phyloP scores from a whole-genome alignment of 345 rosid species.

The Gossypium arboreum region DNA sequence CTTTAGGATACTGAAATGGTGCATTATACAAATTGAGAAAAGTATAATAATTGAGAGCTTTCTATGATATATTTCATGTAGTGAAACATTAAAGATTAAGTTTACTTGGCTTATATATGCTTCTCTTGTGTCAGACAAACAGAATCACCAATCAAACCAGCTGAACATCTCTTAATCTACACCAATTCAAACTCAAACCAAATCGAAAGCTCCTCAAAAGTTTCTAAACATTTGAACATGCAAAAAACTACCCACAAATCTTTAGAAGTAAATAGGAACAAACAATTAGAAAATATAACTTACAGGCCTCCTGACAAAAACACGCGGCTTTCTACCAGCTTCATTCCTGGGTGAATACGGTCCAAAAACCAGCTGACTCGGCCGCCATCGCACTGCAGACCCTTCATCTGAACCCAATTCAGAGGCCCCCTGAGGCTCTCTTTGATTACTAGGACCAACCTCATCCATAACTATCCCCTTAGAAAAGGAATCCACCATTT shows the following conservation, averaged over 20 bases:
- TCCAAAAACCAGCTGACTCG: constrained; percentile 61
- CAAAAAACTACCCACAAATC: constrained; percentile 12
- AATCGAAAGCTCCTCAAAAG: constrained; percentile 7
- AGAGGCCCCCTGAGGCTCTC: constrained; percentile 28
- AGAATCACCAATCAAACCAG: background rate
- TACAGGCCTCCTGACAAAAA: constrained; percentile 63
- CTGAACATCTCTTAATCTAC: constrained; percentile 17
- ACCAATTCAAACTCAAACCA: constrained; percentile 7
- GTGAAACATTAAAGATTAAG: background rate
- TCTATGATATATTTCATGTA: background rate
- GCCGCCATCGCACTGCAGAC: constrained; percentile 53
- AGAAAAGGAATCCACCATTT: constrained; percentile 36
- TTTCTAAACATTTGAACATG: constrained; percentile 6
- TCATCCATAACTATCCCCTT: constrained; percentile 50
- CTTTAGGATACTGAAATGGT: background rate
- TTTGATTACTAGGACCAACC: constrained; percentile 42
- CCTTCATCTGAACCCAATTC: constrained; percentile 31
- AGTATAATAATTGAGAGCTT: background rate
- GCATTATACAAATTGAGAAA: background rate
- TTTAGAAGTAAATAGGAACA: constrained; percentile 8
- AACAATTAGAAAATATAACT: constrained; percentile 30
- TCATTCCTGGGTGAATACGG: constrained; percentile 31
- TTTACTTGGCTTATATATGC: background rate
- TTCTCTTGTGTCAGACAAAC: background rate
- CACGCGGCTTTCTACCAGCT: constrained; percentile 39